A percentile compares a stretch with the other conserved stretches of the same genome.
Evolutionary conservation across 2,329 filamentous ascomycete species (phyloP).

Genomic region (Acrodontium crateriforme): DNA sequence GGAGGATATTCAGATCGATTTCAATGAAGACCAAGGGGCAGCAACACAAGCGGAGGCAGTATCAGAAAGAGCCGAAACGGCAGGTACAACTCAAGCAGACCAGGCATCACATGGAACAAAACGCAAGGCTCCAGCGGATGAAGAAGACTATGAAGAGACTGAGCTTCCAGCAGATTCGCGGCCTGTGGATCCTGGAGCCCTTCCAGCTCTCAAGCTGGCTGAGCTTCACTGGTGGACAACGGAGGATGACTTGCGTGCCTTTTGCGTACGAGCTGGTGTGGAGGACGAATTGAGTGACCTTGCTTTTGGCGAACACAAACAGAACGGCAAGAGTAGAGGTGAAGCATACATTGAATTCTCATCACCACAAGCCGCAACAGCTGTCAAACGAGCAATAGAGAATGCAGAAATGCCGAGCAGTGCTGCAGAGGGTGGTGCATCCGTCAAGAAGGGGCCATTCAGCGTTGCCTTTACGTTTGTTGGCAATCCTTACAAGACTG

Average conservation of each 20-base stretch:
- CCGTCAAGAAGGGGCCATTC: conserved; percentile 8
- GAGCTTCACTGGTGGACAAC: conserved; percentile 96
- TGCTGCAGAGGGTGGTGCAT: conserved; percentile 7
- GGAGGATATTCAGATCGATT: not conserved
- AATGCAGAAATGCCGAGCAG: conserved; percentile 8
- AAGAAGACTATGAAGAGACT: conserved; percentile 16
- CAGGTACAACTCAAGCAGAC: conserved; percentile 15
- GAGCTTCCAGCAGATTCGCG: conserved; percentile 17
- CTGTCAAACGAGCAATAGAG: conserved; percentile 71
- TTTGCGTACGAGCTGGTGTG: conserved; percentile 53
- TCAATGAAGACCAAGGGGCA: not conserved
- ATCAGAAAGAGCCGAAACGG: conserved; percentile 11
- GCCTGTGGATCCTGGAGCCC: conserved; percentile 44
- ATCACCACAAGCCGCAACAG: conserved; percentile 71
- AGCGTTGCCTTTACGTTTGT: conserved; percentile 8
- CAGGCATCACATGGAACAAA: conserved; percentile 45
- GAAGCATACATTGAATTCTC: conserved; percentile 77
- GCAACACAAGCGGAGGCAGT: conserved; percentile 14
- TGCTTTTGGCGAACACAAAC: conserved; percentile 96
- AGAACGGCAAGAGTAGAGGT: conserved; percentile 97
- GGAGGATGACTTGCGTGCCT: conserved; percentile 85
- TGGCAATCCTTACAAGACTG: conserved; percentile 72
- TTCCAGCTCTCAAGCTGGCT: conserved; percentile 65
- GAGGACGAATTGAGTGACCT: conserved; percentile 83
- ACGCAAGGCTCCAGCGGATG: conserved; percentile 45